Percentiles rank a stretch among this genome's conserved stretches.
These are phyloP conservation scores for Alternaria tenuissima DNA, from an alignment of 2,329 filamentous ascomycete genomes.

Conservation along the genomic window DNA sequence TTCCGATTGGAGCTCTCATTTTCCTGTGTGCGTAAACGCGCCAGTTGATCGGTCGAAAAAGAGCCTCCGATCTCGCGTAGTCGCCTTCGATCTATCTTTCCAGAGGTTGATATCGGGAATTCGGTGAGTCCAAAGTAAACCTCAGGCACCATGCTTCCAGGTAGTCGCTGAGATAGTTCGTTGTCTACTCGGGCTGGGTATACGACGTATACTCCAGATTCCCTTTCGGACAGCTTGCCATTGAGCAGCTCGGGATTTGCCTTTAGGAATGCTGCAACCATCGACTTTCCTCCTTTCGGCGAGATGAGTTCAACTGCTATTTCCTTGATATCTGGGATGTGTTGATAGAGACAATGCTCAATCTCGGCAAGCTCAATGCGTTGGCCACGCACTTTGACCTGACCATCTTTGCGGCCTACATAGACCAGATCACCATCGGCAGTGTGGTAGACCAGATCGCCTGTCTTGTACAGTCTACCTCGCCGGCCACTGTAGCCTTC, in stretches of 20 bases:
- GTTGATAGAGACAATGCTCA: background rate
- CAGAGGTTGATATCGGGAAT: conserved; percentile 56
- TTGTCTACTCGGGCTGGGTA: too few species aligned
- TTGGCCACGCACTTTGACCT: conserved; percentile 27
- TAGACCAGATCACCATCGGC: conserved; percentile 15
- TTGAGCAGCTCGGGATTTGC: too few species aligned
- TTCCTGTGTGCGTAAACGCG: too few species aligned
- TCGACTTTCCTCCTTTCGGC: too few species aligned
- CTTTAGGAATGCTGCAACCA: too few species aligned
- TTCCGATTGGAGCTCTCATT: background rate
- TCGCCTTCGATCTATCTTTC: conserved; percentile 48
- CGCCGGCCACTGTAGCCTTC: background rate
- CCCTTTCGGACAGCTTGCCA: too few species aligned
- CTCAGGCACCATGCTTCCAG: conserved; percentile 52
- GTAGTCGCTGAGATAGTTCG: conserved; percentile 16
- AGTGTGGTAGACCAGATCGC: conserved; percentile 10
- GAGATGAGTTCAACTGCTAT: too few species aligned
- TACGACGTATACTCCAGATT: too few species aligned
- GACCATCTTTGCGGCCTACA: conserved; percentile 24
- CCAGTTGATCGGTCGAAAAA: background rate
- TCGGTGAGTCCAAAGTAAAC: conserved; percentile 55
- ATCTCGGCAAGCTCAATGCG: conserved; percentile 28
- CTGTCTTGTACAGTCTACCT: conserved; percentile 1
- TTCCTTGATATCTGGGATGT: too few species aligned
- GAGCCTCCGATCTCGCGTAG: conserved; percentile 26